Base-by-base conservation (phyloP, 495 filamentous ascomycete species). In the Aspergillus biplanus region DNA sequence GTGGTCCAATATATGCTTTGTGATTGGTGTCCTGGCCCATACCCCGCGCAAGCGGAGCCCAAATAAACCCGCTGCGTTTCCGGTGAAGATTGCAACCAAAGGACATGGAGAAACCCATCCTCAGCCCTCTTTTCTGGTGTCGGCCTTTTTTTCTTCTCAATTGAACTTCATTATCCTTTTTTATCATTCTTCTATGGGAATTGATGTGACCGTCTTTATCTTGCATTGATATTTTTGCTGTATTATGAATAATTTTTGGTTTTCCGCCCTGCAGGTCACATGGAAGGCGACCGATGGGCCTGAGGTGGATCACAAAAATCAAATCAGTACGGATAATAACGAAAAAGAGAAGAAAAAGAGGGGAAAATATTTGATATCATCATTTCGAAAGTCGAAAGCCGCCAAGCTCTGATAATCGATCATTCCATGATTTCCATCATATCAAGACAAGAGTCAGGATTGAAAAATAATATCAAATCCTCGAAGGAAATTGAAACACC, bases 41-140 rank as follows among this genome's bases (percentile, higher is more conserved):
- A 75, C 71, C 68, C 75, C 71, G 72, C 70, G 74, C 74, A 72
- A 61, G 70, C 71, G 70, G 73, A 71, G 72, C 66, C 62, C 39
- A 63, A 62, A 56, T 54, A 50, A 57, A 48, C 60, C 53, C 56
- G 58, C 53, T 66, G 44, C 42, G 48, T 34, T 65, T 54, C 66
- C 61, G 65, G 65, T 66, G 68, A 68, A 67, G 59, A 55, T 61
- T 34, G n/a, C 37, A 59, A 46, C 49, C 12, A 56, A 55, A 52
- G 15, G 33, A 44, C 39, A 27, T 27, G 21, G 21, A 27, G 21
- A 11, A 11, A 39, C 37, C 0, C 7, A 39, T 39, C 37, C 7
- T 8, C 8, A 39, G 13, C 11, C 11, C n/a, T 44, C 11, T 15
- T 44, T 15, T 44, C 39, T 44, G 0, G 8, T 15, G 8, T 44